These are phyloP conservation scores for Rubia balearica DNA, from an alignment of 305 asterid species.

Conservation along the genomic window DNA sequence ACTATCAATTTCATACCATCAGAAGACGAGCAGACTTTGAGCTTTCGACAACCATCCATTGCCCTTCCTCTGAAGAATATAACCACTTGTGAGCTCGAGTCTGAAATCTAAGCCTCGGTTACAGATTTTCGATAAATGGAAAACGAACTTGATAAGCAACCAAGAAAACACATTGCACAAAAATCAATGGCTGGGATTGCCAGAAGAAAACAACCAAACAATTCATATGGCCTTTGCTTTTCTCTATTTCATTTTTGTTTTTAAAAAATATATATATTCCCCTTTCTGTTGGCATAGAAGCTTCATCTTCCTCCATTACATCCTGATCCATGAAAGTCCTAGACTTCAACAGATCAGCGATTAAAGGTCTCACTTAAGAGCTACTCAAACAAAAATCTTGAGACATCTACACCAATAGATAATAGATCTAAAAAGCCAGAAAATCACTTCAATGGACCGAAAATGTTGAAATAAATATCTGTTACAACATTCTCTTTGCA, in stretches of 20 bases:
- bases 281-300: not conserved
- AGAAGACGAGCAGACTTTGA: constrained; percentile 79
- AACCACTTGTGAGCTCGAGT: constrained; percentile 85
- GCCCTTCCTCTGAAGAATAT: constrained; percentile 88
- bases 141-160: not conserved
- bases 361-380: not conserved
- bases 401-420: not conserved
- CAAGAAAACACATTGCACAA: not conserved
- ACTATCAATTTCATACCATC: constrained; percentile 39
- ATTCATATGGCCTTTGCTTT: not conserved
- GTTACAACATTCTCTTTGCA: not conserved
- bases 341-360: constrained; percentile 1
- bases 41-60: constrained; percentile 70
- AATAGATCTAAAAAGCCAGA: not conserved
- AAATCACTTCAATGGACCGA: not conserved
- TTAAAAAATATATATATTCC: not conserved
- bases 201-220: not conserved
- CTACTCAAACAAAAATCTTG: not conserved
- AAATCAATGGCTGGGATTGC: not conserved
- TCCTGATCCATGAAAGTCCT: constrained; percentile 17
- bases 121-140: constrained; percentile 17
- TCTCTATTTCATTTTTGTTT: not conserved
- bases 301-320: too few relatives aligned
- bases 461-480: not conserved
- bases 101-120: constrained; percentile 55